Base-by-base conservation (phyloP, 495 filamentous ascomycete genomes). In the Neurospora sp. region DNA sequence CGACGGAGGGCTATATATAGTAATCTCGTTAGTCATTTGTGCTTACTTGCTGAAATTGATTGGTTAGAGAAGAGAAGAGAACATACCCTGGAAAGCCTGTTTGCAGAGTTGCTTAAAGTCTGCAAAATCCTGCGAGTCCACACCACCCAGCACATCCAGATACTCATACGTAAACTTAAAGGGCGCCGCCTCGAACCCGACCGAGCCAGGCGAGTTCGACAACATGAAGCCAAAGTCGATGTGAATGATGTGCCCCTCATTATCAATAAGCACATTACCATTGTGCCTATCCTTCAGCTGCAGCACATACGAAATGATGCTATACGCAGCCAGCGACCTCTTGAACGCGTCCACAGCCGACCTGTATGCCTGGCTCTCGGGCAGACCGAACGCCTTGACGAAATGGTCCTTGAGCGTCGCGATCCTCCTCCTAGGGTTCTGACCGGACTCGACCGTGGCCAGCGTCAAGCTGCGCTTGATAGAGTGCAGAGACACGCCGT, bases 171-270 rank as follows among this genome's bases (percentile, higher is more conserved):
- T 93, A 27, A 93, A 83, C 81, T 93, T 93, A 81, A 93, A 93
- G 12, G 91, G 91, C 37, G 91, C 91, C 31, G 91, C 90, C 79
- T 93, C 91, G 76, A 93, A 93, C 65, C 91, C 90, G 72, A 93
- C 90, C 38, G 86, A 87, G 3, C 91, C 91, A 20, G 91, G 91
- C 20, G 90, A 92, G 78, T 93, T 93, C 8, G 89, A 91, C 65
- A 93, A 85, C 91, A 93, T 93, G 79, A 93, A 93, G 65, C 91
- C 91, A 78, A 93, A 93, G 80, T 93, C 91, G 72, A 93, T 93
- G 77, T 93, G 91, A 73, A 93, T 91, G 37, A 93, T 91, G 75
- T 93, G 91, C 18, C 91, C 91, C 77, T 90, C 87, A 77, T 91
- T 92, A 76, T 93, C 91, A 75, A 93, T 91, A 65, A 93, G 83